Evolutionary conservation across 345 rosid species (phyloP).

Genomic region (Aquilaria yunnanensis): DNA sequence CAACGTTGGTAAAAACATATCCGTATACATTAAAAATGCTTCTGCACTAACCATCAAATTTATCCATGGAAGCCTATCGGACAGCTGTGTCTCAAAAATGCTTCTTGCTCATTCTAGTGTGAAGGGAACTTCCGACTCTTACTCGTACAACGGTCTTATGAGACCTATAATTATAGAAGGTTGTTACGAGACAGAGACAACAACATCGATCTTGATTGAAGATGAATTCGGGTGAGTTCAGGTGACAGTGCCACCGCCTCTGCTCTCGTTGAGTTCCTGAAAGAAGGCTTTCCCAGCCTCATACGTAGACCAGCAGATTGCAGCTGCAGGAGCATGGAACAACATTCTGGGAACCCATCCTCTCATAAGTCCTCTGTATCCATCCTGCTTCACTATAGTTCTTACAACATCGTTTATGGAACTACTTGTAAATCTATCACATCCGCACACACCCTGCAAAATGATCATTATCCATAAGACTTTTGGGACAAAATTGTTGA

Average conservation of each 20-base stretch:
- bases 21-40: too few relatives aligned
- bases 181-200: too few relatives aligned
- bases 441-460: slow-evolving; percentile 93
- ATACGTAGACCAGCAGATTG: slow-evolving; percentile 95
- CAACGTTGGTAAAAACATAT: too few relatives aligned
- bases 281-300: slow-evolving; percentile 77
- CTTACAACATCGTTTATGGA: slow-evolving; percentile 65
- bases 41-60: too few relatives aligned
- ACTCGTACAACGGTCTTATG: slow-evolving; percentile 12
- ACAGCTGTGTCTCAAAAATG: not conserved
- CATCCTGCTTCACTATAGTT: slow-evolving; percentile 69
- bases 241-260: slow-evolving; percentile 27
- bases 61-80: too few relatives aligned
- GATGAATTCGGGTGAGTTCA: slow-evolving; percentile 12
- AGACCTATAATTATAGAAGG: slow-evolving; percentile 17
- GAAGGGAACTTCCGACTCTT: slow-evolving; percentile 5
- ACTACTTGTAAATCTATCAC: slow-evolving; percentile 72
- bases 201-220: too few relatives aligned
- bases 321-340: slow-evolving; percentile 99
- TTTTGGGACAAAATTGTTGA: not conserved
- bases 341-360: slow-evolving; percentile 99
- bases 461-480: not conserved
- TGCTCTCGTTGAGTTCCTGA: slow-evolving; percentile 40
- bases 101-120: slow-evolving; percentile 11
- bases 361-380: slow-evolving; percentile 78